phyloP scores from a whole-genome alignment of 2,329 filamentous ascomycete species.

The Colletotrichum higginsianum region DNA sequence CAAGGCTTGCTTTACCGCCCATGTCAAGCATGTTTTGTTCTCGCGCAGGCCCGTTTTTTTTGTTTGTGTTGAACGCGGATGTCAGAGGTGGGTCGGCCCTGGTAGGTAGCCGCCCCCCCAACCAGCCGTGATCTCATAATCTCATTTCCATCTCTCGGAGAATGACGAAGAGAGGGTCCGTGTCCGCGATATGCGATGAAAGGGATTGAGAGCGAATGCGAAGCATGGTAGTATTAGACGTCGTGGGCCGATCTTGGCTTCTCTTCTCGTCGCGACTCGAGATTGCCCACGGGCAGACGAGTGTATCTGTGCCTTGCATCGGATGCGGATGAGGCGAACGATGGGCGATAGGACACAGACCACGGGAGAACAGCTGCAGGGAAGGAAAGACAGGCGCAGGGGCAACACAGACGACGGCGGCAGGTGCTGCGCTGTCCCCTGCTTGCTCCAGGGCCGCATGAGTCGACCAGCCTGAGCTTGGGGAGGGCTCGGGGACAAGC shows the following conservation, averaged over 20 bases:
- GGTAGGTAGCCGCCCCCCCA: conserved; percentile 4
- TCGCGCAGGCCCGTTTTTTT: conserved; percentile 32
- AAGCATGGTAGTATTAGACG: conserved; percentile 23
- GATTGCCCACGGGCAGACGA: conserved; percentile 14
- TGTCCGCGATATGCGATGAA: conserved; percentile 36
- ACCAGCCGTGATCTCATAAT: conserved; percentile 41
- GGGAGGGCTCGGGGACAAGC: conserved; percentile 22
- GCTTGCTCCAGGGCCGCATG: conserved; percentile 27
- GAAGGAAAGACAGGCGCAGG: conserved; percentile 41
- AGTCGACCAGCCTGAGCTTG: conserved; percentile 16
- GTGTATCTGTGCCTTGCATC: conserved; percentile 40
- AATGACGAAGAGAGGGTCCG: conserved; percentile 8
- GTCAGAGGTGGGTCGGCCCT: conserved; percentile 45
- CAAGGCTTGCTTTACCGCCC: conserved; percentile 56
- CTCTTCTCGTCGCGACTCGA: conserved; percentile 22
- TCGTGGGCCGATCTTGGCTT: conserved; percentile 25
- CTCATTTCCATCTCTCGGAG: conserved; percentile 34
- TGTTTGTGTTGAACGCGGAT: conserved; percentile 18
- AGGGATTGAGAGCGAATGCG: conserved; percentile 23
- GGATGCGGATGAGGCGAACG: conserved; percentile 40
- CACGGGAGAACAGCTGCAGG: conserved; percentile 43
- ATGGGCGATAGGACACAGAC: conserved; percentile 39
- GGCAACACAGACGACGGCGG: conserved; percentile 39
- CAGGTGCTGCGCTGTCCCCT: conserved; percentile 39
- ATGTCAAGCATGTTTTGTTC: conserved; percentile 43